Base-by-base conservation (phyloP, 2,329 filamentous ascomycete genomes). In the Incumbomyces delicatus region DNA sequence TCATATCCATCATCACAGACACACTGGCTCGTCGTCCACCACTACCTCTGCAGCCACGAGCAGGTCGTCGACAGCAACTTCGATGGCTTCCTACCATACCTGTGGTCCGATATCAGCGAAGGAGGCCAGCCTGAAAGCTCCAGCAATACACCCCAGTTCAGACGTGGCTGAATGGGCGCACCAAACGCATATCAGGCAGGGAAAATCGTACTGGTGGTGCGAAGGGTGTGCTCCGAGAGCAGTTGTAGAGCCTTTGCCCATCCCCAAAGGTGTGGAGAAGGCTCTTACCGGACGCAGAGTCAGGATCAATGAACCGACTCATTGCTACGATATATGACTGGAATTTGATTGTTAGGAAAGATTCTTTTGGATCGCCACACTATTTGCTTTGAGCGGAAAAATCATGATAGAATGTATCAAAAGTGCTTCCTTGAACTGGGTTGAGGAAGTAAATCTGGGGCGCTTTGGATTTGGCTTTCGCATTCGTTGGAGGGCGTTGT, bases 91-190 rank as follows among this genome's bases (percentile, higher is more conserved):
- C 8, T 8, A 27, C 22, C 22, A 13, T 22, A 20, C 33, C 16
- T 7, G 17, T 10, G 42, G 17, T 12, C 16, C 22, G 4, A 31
- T 38, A 10, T 45, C 42, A 16, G 18, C 29, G 13, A 45, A 18
- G 27, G 42, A 45, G 38, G 20, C 22, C n/a, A 31, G 18, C 12
- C 16, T 30, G 14, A 45, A 45, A 32, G 42, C 42, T 37, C 42
- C 37, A 34, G 42, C 36, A 17, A 45, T 52, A 41, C 50, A 53
- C 29, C 55, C 53, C 6, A 50, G 51, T 2, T n/a, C 44, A 2
- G 46, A 50, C 3, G 50, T 57, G 11, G 53, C 52, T 10, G 55
- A 57, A 45, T 57, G 55, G 55, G 52, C 52, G 30, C 55, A 57
- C 38, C 53, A 56, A 35, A 49, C 56, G 39, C 55, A 57, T 40